Base-by-base conservation (phyloP, 176 grass and related monocot species). In the Aegilops bicornis region DNA sequence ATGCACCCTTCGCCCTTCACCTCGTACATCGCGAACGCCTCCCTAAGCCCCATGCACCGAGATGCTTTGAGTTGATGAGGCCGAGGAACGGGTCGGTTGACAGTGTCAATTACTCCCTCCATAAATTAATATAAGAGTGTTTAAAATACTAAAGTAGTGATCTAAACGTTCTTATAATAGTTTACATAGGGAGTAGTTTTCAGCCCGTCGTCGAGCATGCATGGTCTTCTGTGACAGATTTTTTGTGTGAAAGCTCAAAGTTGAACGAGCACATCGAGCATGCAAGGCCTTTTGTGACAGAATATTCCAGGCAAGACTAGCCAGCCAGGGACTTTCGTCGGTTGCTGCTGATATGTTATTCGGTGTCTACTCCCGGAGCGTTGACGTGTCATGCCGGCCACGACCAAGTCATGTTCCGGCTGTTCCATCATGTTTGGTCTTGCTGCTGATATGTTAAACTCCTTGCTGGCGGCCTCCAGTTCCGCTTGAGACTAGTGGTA, bases 11-110 rank as follows among this genome's bases (percentile, higher is more conserved):
- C 2, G 7, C 88, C 88, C 24, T 86, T n/a, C 83, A 82, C 81
- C 50, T 81, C 63, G 78, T 89, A 89, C 88, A 86, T 82, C 22
- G 36, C 0, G n/a, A 89, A 89, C 62, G 78, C 88, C 37, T 82
- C 83, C 48, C 7, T 81, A 0, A 89, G 27, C 4, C n/a, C 80
- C 17, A 68, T 27, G n/a, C 65, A 30, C n/a, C 40, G 33, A 25
- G 6, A 25, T n/a, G n/a, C n/a, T n/a, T n/a, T n/a, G 39, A 15
- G 4, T 16, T 74, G n/a, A 74, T 74, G 8, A 17, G 6, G 71
- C 71, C 6, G 3, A 27, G 12, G 39, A 74, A 74, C 16, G 25
- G 40, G 40, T 74, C 40, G 40, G 71, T 3, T 47, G 71, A 74
- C 40, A 8, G 23, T 74, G 39, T 45, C 37, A 73, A 45, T 16